Conservation (phyloP, 352 stramenopile species). For the Ophiocytium majus region DNA sequence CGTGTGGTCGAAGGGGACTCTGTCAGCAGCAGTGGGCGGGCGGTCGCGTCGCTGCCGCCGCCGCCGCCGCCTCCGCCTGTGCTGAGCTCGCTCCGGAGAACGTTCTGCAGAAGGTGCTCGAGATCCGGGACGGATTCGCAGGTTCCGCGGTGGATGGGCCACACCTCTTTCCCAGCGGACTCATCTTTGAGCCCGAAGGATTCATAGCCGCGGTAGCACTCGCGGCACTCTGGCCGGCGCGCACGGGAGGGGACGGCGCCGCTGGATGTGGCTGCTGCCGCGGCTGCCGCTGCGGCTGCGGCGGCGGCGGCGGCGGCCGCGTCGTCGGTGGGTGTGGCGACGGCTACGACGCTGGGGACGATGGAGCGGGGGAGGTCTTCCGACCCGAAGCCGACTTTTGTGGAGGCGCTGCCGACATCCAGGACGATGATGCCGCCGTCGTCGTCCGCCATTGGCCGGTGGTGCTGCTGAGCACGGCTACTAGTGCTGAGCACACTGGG, state of each 20-base stretch:
- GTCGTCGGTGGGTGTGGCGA: slow-evolving; percentile 28
- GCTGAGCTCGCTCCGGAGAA: slow-evolving; percentile 64
- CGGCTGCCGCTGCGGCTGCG: slow-evolving; percentile 22
- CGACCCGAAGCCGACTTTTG: slow-evolving; percentile 76
- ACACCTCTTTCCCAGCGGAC: slow-evolving; percentile 63
- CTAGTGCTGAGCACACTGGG: too few species aligned
- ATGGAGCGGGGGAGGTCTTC: slow-evolving; percentile 74
- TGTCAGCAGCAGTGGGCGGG: slow-evolving; percentile 67
- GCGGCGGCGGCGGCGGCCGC: background rate
- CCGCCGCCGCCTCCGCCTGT: too few species aligned
- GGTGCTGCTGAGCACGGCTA: too few species aligned
- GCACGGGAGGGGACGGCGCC: slow-evolving; percentile 11
- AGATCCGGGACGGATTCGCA: slow-evolving; percentile 77
- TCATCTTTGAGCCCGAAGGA: slow-evolving; percentile 52
- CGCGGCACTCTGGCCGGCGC: slow-evolving; percentile 55
- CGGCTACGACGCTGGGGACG: slow-evolving; percentile 67
- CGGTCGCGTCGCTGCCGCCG: slow-evolving; percentile 26
- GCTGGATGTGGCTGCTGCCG: slow-evolving; percentile 4
- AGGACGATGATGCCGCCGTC: slow-evolving; percentile 65
- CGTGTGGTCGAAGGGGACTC: slow-evolving; percentile 88
- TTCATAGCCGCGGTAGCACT: slow-evolving; percentile 72
- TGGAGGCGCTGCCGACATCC: slow-evolving; percentile 73
- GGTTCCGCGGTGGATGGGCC: slow-evolving; percentile 72
- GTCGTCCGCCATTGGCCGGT: too few species aligned
- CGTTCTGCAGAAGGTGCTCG: slow-evolving; percentile 76